phyloP scores from a whole-genome alignment of 176 grass and related monocot genomes.

The maize (Zea mays) region DNA sequence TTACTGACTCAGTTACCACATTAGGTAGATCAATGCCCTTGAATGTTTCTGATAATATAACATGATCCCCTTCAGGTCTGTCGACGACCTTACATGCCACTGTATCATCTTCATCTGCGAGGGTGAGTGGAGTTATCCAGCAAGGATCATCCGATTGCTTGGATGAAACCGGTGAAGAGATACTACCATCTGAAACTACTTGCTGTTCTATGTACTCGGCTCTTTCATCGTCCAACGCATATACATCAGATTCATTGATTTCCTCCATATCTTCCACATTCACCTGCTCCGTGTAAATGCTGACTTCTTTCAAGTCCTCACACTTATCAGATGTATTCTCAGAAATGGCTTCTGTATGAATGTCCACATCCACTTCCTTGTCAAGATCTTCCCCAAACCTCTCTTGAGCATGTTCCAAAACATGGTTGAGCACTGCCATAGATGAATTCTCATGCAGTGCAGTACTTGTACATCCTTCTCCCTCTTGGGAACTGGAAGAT shows the following conservation, averaged over 20 bases:
- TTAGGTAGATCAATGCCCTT: slow-evolving; percentile 6
- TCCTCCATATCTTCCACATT: slow-evolving; percentile 24
- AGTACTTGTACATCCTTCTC: slow-evolving; percentile 30
- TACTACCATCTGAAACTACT: slow-evolving; percentile 37
- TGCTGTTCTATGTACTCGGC: slow-evolving; percentile 42
- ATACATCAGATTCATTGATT: slow-evolving; percentile 36
- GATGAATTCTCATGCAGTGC: slow-evolving; percentile 17
- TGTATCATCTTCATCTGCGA: slow-evolving; percentile 8
- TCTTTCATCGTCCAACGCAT: slow-evolving; percentile 33
- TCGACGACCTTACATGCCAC: background rate
- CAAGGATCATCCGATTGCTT: slow-evolving; percentile 44
- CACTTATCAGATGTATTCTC: slow-evolving; percentile 36
- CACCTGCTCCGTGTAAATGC: slow-evolving; percentile 26
- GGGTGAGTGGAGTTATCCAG: slow-evolving; percentile 27
- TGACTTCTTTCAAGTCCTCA: slow-evolving; percentile 39
- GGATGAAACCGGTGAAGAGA: slow-evolving; percentile 40
- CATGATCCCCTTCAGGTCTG: slow-evolving; percentile 30
- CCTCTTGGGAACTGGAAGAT: slow-evolving; percentile 24
- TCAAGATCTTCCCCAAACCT: slow-evolving; percentile 12
- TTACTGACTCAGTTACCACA: slow-evolving; percentile 13
- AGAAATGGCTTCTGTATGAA: slow-evolving; percentile 20
- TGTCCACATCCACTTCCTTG: slow-evolving; percentile 26
- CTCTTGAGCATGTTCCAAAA: slow-evolving; percentile 15
- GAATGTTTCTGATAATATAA: slow-evolving; percentile 17
- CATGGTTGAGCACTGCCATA: slow-evolving; percentile 7